A percentile compares a stretch with the other conserved stretches of the same genome.
Evolutionary conservation across 768 basidiomycete species (phyloP).

Genomic region (Suillus subaureus): DNA sequence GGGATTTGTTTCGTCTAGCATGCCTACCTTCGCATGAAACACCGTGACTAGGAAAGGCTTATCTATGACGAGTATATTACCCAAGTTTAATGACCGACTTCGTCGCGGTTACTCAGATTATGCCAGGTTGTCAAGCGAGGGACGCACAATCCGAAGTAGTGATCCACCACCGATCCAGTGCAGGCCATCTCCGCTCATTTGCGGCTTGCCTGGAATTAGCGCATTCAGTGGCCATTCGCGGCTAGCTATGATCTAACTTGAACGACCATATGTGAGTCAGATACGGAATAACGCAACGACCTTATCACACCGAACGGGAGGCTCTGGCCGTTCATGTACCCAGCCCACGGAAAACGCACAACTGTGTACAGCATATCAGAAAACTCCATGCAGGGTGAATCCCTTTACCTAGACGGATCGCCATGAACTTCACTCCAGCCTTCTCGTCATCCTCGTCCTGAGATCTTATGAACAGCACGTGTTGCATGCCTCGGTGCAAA

Average conservation of each 20-base stretch:
- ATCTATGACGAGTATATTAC: not conserved
- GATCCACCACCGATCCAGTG: not conserved
- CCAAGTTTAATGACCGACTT: not conserved
- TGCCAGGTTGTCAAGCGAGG: not conserved
- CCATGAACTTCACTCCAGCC: not conserved
- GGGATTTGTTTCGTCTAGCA: not conserved
- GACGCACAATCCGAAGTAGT: not conserved
- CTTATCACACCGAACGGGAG: not conserved
- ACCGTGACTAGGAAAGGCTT: not conserved
- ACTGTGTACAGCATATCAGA: not conserved
- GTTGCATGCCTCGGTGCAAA: not conserved
- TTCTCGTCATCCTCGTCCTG: not conserved
- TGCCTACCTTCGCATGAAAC: not conserved
- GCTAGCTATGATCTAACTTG: not conserved
- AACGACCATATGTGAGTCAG: not conserved
- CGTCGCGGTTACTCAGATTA: not conserved
- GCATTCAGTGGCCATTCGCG: not conserved
- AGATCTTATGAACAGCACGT: not conserved
- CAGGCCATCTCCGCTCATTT: not conserved
- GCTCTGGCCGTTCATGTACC: not conserved
- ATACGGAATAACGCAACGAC: not conserved
- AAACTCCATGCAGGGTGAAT: not conserved
- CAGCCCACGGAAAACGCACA: not conserved
- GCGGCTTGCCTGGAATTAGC: not conserved
- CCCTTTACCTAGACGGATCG: not conserved